A percentile compares a stretch with the other conserved stretches of the same genome.
These are phyloP conservation scores for Iodosphaeria phyllophila DNA, from an alignment of 2,329 filamentous ascomycete genomes.

Conservation along the genomic window DNA sequence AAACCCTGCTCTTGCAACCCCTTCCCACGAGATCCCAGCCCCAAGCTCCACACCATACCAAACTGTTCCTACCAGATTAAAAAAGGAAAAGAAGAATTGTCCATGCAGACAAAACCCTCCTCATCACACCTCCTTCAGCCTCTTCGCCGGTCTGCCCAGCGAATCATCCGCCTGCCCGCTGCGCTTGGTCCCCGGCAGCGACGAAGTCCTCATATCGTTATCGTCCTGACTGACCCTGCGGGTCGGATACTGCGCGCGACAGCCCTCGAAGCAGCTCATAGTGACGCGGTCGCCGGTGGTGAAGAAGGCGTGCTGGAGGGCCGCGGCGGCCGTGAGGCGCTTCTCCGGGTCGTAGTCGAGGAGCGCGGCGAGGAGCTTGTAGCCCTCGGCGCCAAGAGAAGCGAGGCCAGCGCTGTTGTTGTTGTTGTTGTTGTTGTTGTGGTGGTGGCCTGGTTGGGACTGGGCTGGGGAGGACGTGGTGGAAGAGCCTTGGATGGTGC, in stretches of 20 bases:
- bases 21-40: too few relatives aligned
- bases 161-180: slow-evolving; percentile 70
- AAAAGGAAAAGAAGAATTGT: too few relatives aligned
- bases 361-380: slow-evolving; percentile 61
- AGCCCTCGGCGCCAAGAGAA: slow-evolving; percentile 57
- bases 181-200: slow-evolving; percentile 77
- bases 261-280: slow-evolving; percentile 77
- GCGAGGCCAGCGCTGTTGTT: too few relatives aligned
- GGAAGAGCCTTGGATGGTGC: slow-evolving; percentile 41
- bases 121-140: slow-evolving; percentile 33
- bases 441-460: slow-evolving; percentile 7
- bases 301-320: slow-evolving; percentile 85
- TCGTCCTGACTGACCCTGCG: slow-evolving; percentile 85
- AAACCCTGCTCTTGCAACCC: too few relatives aligned
- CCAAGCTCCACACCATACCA: too few relatives aligned
- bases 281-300: slow-evolving; percentile 52
- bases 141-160: slow-evolving; percentile 42
- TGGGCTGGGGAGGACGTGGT: slow-evolving; percentile 23
- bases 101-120: too few relatives aligned
- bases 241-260: slow-evolving; percentile 76
- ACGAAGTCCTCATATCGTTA: slow-evolving; percentile 84
- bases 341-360: slow-evolving; percentile 88
- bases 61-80: too few relatives aligned
- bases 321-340: slow-evolving; percentile 70
- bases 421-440: too few relatives aligned